Evolutionary conservation across 2,329 filamentous ascomycete species (phyloP), one percentile per base, ranked within the genome.

Genomic region (Botryotinia calthae): DNA sequence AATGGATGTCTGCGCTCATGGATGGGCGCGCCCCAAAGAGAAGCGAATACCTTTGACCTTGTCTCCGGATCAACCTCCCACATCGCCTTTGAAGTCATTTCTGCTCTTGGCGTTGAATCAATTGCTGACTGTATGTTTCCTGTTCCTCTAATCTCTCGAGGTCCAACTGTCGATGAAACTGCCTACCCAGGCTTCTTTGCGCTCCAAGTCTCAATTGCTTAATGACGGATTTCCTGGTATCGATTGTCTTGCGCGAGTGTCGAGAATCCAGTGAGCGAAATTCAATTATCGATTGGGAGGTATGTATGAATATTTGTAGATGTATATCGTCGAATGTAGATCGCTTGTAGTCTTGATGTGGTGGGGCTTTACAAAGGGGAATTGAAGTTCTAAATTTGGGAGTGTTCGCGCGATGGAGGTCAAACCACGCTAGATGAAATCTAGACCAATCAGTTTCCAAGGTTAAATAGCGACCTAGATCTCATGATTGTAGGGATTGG

Each of bases 21-120:
- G 7, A 56, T 56, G 51, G 51, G n/a, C 14, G n/a, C 14, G 25
- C 59, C 34, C 34, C 46, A 69, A 42, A 64, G 72, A 51, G 73
- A 64, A 69, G 51, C 51, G 81, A 79, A 22, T 85, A 97, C 95
- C 90, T 98, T 98, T 81, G 92, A 94, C 84, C 94, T 90, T 75
- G 95, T 98, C 86, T 98, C 95, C 66, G 96, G 96, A 84, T 99
- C 96, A 77, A 99, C 94, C 85, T 99, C 96, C 96, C 96, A 99
- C 92, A 97, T 95, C 78, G 87, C 89, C 84, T 95, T 95, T 81
- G 89, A 86, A 77, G 88, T 85, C 88, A 90, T 81, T 28, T 46
- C 56, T 40, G 20, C 34, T 51, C 37, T 58, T 70, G 25, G 28
- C 40, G 34, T n/a, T 58, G 16, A 5, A 42, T 28, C n/a, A 22